phyloP scores from a whole-genome alignment of 805 yeast genomes.

The Hagleromyces aurorensis region DNA sequence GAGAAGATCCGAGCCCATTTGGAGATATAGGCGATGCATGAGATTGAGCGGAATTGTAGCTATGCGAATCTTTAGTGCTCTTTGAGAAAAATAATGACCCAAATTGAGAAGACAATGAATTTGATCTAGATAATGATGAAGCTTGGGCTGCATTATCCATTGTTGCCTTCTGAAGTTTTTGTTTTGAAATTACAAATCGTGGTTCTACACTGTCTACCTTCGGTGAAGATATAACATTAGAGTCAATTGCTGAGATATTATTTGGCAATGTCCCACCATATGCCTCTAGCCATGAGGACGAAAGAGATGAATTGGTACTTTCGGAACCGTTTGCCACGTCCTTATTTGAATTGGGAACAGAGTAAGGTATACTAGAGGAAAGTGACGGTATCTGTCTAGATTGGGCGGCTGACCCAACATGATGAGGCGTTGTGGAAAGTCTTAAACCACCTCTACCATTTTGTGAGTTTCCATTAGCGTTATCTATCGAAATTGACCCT shows the following conservation, averaged over 20 bases:
- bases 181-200: constrained; percentile 76
- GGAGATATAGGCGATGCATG: constrained; percentile 1
- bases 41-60: constrained; percentile 1
- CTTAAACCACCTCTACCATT: constrained; percentile 10
- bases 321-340: constrained; percentile 18
- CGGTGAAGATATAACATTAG: constrained; percentile 67
- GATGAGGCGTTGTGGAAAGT: constrained; percentile 10
- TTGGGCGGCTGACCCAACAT: constrained; percentile 9
- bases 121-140: constrained; percentile 26
- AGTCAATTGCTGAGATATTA: constrained; percentile 37
- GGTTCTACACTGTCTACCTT: constrained; percentile 70
- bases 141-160: constrained; percentile 19
- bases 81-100: constrained; percentile 31
- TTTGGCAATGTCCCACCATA: constrained; percentile 34
- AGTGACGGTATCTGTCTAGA: constrained; percentile 34
- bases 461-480: constrained; percentile 7
- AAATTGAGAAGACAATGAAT: constrained; percentile 29
- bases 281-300: constrained; percentile 30
- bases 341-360: constrained; percentile 58
- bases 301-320: constrained; percentile 27
- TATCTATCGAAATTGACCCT: constrained; percentile 22
- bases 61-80: constrained; percentile 14
- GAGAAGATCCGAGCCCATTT: constrained; percentile 1
- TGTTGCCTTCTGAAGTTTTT: constrained; percentile 36
- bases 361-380: constrained; percentile 58